Evolutionary conservation across 306 rosid species (phyloP).

Genomic region (Cucurbita pepo): DNA sequence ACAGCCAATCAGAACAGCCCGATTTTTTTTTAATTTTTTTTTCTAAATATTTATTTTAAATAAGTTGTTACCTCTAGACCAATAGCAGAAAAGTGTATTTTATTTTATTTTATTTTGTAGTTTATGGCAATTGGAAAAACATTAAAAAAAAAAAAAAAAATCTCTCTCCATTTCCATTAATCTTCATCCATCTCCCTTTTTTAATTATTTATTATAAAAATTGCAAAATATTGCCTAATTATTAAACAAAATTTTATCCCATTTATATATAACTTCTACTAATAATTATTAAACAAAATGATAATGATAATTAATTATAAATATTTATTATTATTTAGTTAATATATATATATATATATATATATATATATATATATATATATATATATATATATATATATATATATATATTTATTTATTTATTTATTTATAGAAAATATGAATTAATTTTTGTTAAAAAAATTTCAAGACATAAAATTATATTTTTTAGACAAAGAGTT

Average conservation of each 20-base stretch:
- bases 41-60: neutral
- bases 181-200: neutral
- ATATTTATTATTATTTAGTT: too few species aligned
- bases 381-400: too few species aligned
- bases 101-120: neutral
- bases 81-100: neutral
- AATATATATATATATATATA: too few species aligned
- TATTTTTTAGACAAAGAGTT: neutral
- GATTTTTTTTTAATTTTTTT: neutral
- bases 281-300: too few species aligned
- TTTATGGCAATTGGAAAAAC: neutral
- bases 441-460: too few species aligned
- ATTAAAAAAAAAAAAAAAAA: neutral
- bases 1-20: neutral
- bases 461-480: too few species aligned
- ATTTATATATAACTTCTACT: neutral
- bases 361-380: too few species aligned
- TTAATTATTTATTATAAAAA: neutral
- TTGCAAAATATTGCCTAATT: neutral
- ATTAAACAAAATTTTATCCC: neutral
- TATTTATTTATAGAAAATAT: too few species aligned
- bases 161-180: neutral
- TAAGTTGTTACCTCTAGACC: neutral
- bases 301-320: too few species aligned
- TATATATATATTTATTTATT: too few species aligned